These are phyloP conservation scores for Plasmodium yoelii DNA, from an alignment of 169 alveolate species.

Conservation along the genomic window DNA sequence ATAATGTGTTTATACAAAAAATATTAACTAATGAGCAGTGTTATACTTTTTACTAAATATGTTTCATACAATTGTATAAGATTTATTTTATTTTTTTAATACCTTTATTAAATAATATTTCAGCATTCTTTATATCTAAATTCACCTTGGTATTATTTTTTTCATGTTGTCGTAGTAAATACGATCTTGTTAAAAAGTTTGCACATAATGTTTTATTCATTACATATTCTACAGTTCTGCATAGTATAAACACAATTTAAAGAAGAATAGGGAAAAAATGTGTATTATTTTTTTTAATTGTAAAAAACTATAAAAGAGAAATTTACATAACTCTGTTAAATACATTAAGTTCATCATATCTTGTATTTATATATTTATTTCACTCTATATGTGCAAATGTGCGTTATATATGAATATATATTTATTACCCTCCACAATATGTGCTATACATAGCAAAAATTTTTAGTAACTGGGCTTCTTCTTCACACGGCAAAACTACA, in stretches of 20 bases:
- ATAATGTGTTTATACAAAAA: no score
- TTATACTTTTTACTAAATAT: background rate
- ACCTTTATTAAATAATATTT: constrained; percentile 57
- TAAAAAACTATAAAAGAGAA: background rate
- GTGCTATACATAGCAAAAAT: constrained; percentile 51
- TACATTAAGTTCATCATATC: background rate
- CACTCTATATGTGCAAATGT: background rate
- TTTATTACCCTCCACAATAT: constrained; percentile 57
- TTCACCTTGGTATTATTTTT: constrained; percentile 22
- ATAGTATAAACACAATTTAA: background rate
- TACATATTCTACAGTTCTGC: constrained; percentile 59
- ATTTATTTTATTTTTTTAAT: background rate
- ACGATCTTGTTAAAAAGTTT: constrained; percentile 41
- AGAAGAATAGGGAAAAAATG: background rate
- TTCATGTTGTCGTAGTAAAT: constrained; percentile 46
- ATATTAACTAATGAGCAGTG: background rate
- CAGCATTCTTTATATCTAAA: constrained; percentile 28
- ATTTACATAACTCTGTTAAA: background rate
- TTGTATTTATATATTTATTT: background rate
- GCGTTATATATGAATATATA: constrained; percentile 1
- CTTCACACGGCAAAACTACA: constrained; percentile 53
- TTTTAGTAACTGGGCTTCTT: constrained; percentile 51
- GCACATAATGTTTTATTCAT: constrained; percentile 66
- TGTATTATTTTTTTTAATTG: constrained; percentile 6
- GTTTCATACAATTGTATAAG: background rate